These are phyloP conservation scores for Albatrellus ellisii DNA, from an alignment of 768 basidiomycete genomes.

Conservation along the genomic window DNA sequence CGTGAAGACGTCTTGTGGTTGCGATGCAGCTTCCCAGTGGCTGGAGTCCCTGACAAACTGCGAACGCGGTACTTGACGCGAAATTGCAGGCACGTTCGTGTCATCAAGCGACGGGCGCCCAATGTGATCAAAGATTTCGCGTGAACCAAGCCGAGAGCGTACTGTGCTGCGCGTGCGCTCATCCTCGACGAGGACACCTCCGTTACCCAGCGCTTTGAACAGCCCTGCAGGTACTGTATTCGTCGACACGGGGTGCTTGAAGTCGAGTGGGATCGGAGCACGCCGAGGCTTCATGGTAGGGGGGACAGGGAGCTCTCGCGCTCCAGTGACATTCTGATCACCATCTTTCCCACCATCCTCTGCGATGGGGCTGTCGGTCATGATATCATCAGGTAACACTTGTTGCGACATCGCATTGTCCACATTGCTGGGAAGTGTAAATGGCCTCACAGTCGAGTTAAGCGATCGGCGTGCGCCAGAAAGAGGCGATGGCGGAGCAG, in stretches of 20 bases:
- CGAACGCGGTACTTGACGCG: conserved; percentile 37
- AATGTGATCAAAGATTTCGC: conserved; percentile 59
- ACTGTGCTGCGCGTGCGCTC: conserved; percentile 58
- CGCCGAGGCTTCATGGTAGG: conserved; percentile 35
- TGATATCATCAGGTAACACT: not conserved
- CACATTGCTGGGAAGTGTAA: conserved; percentile 37
- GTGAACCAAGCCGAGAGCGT: conserved; percentile 65
- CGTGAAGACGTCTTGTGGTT: conserved; percentile 29
- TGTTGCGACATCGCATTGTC: conserved; percentile 2
- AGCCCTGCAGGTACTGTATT: conserved; percentile 79
- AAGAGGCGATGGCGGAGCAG: conserved; percentile 26
- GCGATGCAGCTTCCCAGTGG: conserved; percentile 18
- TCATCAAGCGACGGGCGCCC: conserved; percentile 70
- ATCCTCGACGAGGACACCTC: too few species aligned
- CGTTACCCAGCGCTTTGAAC: conserved; percentile 64
- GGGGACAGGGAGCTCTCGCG: conserved; percentile 22
- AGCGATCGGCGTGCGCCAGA: conserved; percentile 17
- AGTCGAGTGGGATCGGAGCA: conserved; percentile 71
- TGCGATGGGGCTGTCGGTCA: conserved; percentile 14
- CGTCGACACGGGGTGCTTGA: conserved; percentile 45
- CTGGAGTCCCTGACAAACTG: conserved; percentile 50
- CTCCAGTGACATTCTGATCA: conserved; percentile 8
- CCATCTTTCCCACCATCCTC: conserved; percentile 17
- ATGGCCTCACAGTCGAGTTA: conserved; percentile 40
- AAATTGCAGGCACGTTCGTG: conserved; percentile 52